phyloP scores from a whole-genome alignment of 1,284 basidiomycete species.

The Rugiboletus extremiorientalis region DNA sequence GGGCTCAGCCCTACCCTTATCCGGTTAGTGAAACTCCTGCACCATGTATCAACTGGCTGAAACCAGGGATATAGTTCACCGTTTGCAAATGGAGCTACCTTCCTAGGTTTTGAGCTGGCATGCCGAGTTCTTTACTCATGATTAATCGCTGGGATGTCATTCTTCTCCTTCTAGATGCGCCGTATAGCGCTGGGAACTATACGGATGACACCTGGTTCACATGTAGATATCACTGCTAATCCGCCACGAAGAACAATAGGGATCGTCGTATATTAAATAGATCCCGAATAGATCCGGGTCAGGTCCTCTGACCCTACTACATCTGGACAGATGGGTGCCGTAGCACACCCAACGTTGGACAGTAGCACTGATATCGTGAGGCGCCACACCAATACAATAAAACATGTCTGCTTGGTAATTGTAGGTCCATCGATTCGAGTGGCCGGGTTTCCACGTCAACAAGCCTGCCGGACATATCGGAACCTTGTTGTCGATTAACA shows the following conservation, averaged over 20 bases:
- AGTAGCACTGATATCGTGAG: neutral
- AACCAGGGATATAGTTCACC: conserved; percentile 56
- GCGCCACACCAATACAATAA: neutral
- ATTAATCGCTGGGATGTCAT: conserved; percentile 2
- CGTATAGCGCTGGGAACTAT: neutral
- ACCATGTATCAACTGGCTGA: conserved; percentile 15
- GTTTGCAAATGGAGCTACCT: conserved; percentile 91
- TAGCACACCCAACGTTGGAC: neutral
- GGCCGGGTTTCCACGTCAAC: neutral
- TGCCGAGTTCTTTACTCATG: conserved; percentile 58
- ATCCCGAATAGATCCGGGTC: too few relatives aligned
- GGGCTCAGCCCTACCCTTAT: conserved; percentile 91
- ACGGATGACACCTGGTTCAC: neutral
- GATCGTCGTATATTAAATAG: neutral
- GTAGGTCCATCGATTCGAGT: neutral
- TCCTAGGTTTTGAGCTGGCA: conserved; percentile 90
- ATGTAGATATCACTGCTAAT: conserved; percentile 2
- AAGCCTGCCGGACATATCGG: neutral
- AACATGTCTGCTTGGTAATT: neutral
- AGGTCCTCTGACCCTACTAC: neutral
- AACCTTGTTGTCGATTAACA: too few relatives aligned
- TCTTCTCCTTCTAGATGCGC: neutral
- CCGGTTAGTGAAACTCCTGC: conserved; percentile 50
- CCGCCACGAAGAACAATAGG: neutral
- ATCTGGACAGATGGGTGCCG: neutral